phyloP scores from a whole-genome alignment of 2,329 filamentous ascomycete genomes.

The Thermomyces lanuginosus region DNA sequence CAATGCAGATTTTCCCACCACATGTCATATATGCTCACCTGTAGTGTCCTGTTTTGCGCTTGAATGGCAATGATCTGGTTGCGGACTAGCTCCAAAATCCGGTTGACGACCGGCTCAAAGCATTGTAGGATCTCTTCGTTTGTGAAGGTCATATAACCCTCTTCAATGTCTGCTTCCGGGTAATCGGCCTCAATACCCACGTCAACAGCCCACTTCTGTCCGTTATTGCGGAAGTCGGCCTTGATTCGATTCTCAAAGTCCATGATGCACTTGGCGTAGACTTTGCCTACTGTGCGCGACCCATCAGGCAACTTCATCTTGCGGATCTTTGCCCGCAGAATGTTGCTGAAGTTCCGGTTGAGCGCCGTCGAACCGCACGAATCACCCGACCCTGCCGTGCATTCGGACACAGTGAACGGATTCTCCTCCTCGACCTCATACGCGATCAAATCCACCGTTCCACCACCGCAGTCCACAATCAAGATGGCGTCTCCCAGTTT shows the following conservation, averaged over 20 bases:
- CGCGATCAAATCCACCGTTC: conserved; percentile 95
- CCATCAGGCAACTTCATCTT: conserved; percentile 99
- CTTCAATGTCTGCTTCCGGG: conserved; percentile 92
- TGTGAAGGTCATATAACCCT: conserved; percentile 99
- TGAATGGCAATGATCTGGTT: conserved; percentile 99
- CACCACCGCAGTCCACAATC: conserved; percentile 95
- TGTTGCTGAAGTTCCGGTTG: conserved; percentile 97
- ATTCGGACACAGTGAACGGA: conserved; percentile 92
- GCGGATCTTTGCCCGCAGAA: conserved; percentile 87
- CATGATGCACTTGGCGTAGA: conserved; percentile 99
- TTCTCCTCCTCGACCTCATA: conserved; percentile 98
- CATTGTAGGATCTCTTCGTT: conserved; percentile 98
- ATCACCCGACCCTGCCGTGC: conserved; percentile 90
- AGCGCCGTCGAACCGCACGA: conserved; percentile 96
- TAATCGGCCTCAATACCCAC: conserved; percentile 98
- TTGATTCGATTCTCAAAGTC: conserved; percentile 99
- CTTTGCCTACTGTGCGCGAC: conserved; percentile 91
- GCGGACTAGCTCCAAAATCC: conserved; percentile 84
- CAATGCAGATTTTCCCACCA: neutral
- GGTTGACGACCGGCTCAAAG: conserved; percentile 95
- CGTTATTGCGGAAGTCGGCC: conserved; percentile 97
- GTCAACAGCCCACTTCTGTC: conserved; percentile 97
- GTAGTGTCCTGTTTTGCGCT: conserved; percentile 80
- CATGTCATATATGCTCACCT: conserved; percentile 34
- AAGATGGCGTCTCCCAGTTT: conserved; percentile 98